A percentile compares a stretch with the other conserved stretches of the same genome.
phyloP scores from a whole-genome alignment of 148 eudicot genomes.

The Amaranthus cruentus region DNA sequence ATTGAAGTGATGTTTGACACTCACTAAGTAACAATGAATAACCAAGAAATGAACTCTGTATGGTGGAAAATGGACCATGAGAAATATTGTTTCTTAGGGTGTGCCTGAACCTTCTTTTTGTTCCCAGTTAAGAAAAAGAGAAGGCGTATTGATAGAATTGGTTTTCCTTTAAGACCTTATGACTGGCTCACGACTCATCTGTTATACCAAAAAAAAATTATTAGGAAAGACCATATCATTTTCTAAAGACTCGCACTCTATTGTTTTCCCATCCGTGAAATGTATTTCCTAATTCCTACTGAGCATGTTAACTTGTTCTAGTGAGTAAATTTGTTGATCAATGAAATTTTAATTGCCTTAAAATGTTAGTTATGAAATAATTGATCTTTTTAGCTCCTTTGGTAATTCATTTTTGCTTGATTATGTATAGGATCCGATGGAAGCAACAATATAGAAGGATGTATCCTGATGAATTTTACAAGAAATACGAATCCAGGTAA shows the following conservation, averaged over 20 bases:
- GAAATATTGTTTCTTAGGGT: background rate
- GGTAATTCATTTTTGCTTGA: background rate
- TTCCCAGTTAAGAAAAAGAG: background rate
- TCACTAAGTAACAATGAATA: too few relatives aligned
- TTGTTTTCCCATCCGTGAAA: background rate
- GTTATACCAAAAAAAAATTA: background rate
- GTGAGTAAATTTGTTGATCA: background rate
- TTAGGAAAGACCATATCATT: background rate
- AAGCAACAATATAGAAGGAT: conserved; percentile 65
- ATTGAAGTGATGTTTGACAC: too few relatives aligned
- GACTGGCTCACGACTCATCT: background rate
- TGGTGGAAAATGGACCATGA: background rate
- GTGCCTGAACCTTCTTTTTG: background rate
- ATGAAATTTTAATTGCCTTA: background rate
- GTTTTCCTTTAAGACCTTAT: background rate
- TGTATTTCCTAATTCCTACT: background rate
- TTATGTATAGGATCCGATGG: conserved; percentile 69
- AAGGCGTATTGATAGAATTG: background rate
- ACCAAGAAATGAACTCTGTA: background rate
- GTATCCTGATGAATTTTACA: conserved; percentile 76
- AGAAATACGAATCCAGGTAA: conserved; percentile 75
- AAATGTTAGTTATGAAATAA: background rate
- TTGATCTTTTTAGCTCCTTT: background rate
- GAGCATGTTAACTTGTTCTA: too few relatives aligned
- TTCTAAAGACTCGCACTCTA: background rate